A percentile compares a stretch with the other conserved stretches of the same genome.
Conservation (phyloP, 1,284 basidiomycete species). For the Xerocomus alliaceus region DNA sequence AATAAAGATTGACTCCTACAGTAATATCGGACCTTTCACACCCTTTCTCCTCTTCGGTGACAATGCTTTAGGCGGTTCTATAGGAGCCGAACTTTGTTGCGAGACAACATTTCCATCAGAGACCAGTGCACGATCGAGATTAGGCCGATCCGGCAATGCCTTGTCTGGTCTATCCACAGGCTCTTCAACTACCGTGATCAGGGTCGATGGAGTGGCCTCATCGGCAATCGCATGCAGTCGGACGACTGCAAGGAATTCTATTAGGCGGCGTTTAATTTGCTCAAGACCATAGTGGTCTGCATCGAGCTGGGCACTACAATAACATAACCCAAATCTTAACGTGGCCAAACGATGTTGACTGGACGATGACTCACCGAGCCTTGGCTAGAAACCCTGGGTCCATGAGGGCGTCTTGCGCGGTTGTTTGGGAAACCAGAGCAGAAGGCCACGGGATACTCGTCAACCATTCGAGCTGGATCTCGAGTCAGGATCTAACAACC, state of each 20-base stretch:
- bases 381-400: conserved; percentile 64
- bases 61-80: conserved; percentile 11
- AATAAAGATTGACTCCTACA: conserved; percentile 52
- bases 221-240: conserved; percentile 72
- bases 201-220: conserved; percentile 17
- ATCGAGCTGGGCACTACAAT: conserved; percentile 76
- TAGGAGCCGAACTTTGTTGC: conserved; percentile 14
- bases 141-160: conserved; percentile 21
- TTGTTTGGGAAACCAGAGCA: conserved; percentile 37
- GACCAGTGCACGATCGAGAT: conserved; percentile 29
- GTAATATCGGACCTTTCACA: conserved; percentile 82
- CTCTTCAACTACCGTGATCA: conserved; percentile 2
- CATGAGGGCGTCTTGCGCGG: conserved; percentile 46
- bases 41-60: conserved; percentile 41
- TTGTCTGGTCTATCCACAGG: conserved; percentile 7
- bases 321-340: no score
- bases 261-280: conserved; percentile 88
- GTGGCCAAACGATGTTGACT: not conserved
- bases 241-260: conserved; percentile 90
- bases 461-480: conserved; percentile 78
- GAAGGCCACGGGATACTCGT: conserved; percentile 79
- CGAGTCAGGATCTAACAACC: conserved; percentile 19
- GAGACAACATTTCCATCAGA: conserved; percentile 2
- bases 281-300: conserved; percentile 89
- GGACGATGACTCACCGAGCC: conserved; percentile 49